Conservation (phyloP, 202 grass and related monocot species). For the Panicum hallii region DNA sequence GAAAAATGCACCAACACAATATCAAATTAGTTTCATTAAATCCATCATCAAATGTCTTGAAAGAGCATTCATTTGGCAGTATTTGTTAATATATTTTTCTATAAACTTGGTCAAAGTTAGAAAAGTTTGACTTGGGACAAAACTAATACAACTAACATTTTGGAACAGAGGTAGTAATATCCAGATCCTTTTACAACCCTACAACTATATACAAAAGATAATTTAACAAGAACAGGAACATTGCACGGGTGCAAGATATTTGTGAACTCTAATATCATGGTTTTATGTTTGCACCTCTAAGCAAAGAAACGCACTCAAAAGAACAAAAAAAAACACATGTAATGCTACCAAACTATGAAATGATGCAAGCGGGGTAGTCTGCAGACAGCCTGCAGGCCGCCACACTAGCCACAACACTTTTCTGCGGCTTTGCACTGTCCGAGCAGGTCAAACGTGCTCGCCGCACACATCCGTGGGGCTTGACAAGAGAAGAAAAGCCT, state of each 20-base stretch:
- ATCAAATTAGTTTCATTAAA: too few relatives aligned
- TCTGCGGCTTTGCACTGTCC: background rate
- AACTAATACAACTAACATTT: too few relatives aligned
- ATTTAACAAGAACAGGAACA: background rate
- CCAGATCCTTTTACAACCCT: slow-evolving; percentile 9
- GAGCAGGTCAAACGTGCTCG: background rate
- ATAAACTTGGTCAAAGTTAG: too few relatives aligned
- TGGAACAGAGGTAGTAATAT: background rate
- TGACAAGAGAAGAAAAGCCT: background rate
- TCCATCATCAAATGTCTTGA: too few relatives aligned
- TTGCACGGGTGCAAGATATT: background rate
- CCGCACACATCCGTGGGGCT: background rate
- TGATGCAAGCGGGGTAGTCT: background rate
- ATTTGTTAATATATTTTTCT: too few relatives aligned
- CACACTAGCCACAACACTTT: background rate
- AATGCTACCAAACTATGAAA: background rate
- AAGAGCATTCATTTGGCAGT: too few relatives aligned
- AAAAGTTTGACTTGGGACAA: too few relatives aligned
- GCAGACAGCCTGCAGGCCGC: background rate
- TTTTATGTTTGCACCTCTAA: background rate
- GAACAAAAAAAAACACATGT: background rate
- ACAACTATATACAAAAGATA: slow-evolving; percentile 29
- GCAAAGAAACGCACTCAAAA: background rate
- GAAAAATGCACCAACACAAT: too few relatives aligned
- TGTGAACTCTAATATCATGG: slow-evolving; percentile 9